Evolutionary conservation across 2,329 filamentous ascomycete species (phyloP).

Genomic region (Scedosporium dehoogii): DNA sequence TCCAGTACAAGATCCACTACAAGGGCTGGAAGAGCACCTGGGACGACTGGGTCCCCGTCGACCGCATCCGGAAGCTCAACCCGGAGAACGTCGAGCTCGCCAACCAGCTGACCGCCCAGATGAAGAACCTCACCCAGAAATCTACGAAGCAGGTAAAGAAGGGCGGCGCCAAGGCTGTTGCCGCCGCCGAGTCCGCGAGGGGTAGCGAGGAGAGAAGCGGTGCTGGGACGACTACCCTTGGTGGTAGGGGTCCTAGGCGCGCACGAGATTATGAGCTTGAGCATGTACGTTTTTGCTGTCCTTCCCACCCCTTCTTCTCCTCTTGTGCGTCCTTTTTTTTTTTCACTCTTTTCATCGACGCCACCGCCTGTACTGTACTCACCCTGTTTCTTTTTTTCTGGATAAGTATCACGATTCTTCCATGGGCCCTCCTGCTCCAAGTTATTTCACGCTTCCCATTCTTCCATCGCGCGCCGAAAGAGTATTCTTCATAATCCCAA

Average conservation of each 20-base stretch:
- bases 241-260: slow-evolving; percentile 60
- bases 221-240: slow-evolving; percentile 39
- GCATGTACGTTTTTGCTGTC: slow-evolving; percentile 48
- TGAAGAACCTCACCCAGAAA: slow-evolving; percentile 48
- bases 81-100: slow-evolving; percentile 93
- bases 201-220: slow-evolving; percentile 66
- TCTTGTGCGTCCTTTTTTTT: slow-evolving; percentile 10
- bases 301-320: slow-evolving; percentile 8
- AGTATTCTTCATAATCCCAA: not conserved
- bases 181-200: slow-evolving; percentile 56
- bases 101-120: slow-evolving; percentile 58
- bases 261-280: slow-evolving; percentile 75
- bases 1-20: slow-evolving; percentile 91
- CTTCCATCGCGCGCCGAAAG: not conserved
- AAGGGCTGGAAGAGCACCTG: slow-evolving; percentile 99
- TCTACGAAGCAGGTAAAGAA: slow-evolving; percentile 39
- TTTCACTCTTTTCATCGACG: not conserved
- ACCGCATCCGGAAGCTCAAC: slow-evolving; percentile 87
- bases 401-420: slow-evolving; percentile 4
- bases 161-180: slow-evolving; percentile 30
- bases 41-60: slow-evolving; percentile 96
- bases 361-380: not conserved
- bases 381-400: not conserved
- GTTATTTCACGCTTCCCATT: slow-evolving; percentile 2
- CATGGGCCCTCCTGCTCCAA: slow-evolving; percentile 2